Evolutionary conservation across 148 eudicot species (phyloP).

Genomic region (Suaeda aralocaspica): DNA sequence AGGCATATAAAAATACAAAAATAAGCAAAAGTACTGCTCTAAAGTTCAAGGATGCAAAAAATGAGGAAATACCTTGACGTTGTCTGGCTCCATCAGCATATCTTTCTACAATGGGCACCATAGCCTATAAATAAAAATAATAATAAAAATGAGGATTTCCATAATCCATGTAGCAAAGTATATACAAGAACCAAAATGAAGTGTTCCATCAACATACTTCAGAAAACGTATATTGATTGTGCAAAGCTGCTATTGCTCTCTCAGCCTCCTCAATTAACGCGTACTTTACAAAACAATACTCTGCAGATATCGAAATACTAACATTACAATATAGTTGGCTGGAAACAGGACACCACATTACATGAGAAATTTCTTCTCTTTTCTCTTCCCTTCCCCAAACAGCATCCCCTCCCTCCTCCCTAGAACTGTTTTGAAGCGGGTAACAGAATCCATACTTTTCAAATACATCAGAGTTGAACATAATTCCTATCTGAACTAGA

Average conservation of each 20-base stretch:
- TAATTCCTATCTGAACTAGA: no score
- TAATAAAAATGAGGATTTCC: slow-evolving; percentile 4
- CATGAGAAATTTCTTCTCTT: background rate
- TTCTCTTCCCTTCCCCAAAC: background rate
- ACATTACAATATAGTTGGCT: slow-evolving; percentile 2
- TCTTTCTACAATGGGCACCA: slow-evolving; percentile 53
- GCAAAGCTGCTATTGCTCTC: slow-evolving; percentile 58
- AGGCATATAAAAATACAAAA: background rate
- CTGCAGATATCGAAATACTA: slow-evolving; percentile 32
- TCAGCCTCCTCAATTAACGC: slow-evolving; percentile 66
- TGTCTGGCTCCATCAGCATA: slow-evolving; percentile 79
- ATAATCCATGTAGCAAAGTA: background rate
- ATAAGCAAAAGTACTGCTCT: background rate
- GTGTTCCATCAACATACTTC: slow-evolving; percentile 49
- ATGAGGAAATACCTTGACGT: slow-evolving; percentile 47
- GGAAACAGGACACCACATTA: background rate
- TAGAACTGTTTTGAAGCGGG: no score
- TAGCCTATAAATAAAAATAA: slow-evolving; percentile 35
- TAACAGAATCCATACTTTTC: no score
- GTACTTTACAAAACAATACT: slow-evolving; percentile 81
- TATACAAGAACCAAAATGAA: background rate
- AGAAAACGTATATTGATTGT: slow-evolving; percentile 52
- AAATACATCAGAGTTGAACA: no score
- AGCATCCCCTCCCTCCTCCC: no score
- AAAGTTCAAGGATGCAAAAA: background rate